A percentile compares a stretch with the other conserved stretches of the same genome.
phyloP scores from a whole-genome alignment of 805 yeast genomes.

The Ogataea trehalophila region DNA sequence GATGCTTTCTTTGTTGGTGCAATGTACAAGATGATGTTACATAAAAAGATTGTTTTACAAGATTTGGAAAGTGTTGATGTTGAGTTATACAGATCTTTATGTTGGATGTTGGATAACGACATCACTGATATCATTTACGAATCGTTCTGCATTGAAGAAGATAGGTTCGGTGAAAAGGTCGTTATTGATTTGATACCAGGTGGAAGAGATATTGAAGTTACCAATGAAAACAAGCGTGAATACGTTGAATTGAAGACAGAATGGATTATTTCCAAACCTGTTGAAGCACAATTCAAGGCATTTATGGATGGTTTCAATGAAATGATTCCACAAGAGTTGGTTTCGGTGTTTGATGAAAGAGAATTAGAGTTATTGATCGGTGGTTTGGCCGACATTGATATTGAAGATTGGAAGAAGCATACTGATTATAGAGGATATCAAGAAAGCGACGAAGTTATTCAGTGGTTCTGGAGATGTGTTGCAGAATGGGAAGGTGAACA shows the following conservation, averaged over 20 bases:
- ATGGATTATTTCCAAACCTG: constrained; percentile 92
- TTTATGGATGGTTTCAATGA: constrained; percentile 97
- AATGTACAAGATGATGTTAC: constrained; percentile 94
- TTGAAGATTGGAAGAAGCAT: constrained; percentile 98
- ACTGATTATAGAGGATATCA: constrained; percentile 98
- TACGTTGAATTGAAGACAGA: constrained; percentile 92
- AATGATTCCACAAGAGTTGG: constrained; percentile 92
- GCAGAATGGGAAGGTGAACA: constrained; percentile 95
- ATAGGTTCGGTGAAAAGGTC: constrained; percentile 89
- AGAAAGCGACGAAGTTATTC: constrained; percentile 92
- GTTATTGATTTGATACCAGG: constrained; percentile 85
- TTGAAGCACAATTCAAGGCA: constrained; percentile 93
- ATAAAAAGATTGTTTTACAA: constrained; percentile 88
- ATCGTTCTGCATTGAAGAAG: constrained; percentile 83
- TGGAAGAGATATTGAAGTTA: constrained; percentile 86
- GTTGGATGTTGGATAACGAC: constrained; percentile 95
- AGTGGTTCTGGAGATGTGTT: constrained; percentile 98
- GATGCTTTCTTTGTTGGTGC: constrained; percentile 99
- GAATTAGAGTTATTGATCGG: constrained; percentile 95
- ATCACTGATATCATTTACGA: constrained; percentile 83
- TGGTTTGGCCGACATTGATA: constrained; percentile 96
- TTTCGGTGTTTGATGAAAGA: constrained; percentile 95
- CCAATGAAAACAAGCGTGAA: constrained; percentile 91
- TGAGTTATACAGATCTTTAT: constrained; percentile 88
- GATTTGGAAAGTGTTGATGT: constrained; percentile 99